Base-by-base conservation (phyloP, 2,329 filamentous ascomycete genomes). In the Geosmithia flava region DNA sequence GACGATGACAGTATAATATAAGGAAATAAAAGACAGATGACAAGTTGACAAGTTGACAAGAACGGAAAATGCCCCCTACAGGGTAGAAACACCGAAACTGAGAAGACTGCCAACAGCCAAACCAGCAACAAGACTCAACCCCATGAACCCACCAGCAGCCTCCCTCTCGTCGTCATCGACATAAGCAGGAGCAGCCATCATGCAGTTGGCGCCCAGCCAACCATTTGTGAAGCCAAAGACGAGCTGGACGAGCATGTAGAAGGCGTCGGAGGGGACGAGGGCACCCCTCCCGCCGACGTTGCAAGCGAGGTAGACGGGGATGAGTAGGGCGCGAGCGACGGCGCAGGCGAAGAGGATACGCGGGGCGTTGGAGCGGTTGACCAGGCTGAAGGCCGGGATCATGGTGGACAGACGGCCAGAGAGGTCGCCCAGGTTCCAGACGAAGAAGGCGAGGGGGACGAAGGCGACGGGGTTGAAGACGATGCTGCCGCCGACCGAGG, bases 101-200 rank as follows among this genome's bases (percentile, higher is more conserved):
- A 94, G 64, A 57, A 97, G 65, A 66, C 91, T 97, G n/a, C 93
- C 93, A 20, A 75, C 73, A 2, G 88, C 79, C 65, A 97, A 67
- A 0, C 93, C 93, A 5, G 78, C 80, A 17, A 96, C 87, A n/a
- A 97, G 76, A 62, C 84, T 88, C 53, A 96, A 64, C 3, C 86
- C 85, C 93, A 98, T 97, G 62, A 97, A 97, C 1, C 85, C 88
- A 44, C 91, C 93, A 0, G 89, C 83, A 6, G 88, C 90, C 68
- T 95, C 89, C 33, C 85, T 75, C 69, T 98, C 91, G 10, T 83
- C 80, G 2, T 83, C 78, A 3, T 83, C 82, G 1, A 97, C 90
- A 78, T 82, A 91, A 54, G 86, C 80, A 0, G 77, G 79, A 1
- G 89, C 84, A 1, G 85, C 85, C 79, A 97, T 95, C 90, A 98